Evolutionary conservation across 129 eudicot species (phyloP).

Genomic region (Ambrosia trifida): DNA sequence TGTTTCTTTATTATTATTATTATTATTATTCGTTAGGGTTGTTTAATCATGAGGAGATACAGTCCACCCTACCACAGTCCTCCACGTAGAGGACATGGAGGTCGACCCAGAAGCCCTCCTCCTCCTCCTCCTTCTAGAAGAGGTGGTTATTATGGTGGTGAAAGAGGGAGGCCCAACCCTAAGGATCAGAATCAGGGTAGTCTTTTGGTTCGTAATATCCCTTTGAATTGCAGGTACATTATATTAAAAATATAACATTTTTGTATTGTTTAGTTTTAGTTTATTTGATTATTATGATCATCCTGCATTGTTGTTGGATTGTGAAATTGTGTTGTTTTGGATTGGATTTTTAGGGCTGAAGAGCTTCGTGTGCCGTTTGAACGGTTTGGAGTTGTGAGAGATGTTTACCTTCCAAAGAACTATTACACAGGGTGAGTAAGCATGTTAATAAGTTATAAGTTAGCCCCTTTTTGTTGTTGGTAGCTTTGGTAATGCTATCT

Average conservation of each 20-base stretch:
- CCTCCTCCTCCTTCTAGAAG: constrained; percentile 73
- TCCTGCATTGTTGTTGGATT: constrained; percentile 1
- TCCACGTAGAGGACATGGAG: constrained; percentile 64
- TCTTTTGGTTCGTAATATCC: constrained; percentile 71
- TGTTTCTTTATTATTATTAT: no score
- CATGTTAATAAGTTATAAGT: no score
- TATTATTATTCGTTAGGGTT: no score
- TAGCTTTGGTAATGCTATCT: no score
- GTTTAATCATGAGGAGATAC: constrained; percentile 49
- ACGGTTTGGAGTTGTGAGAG: constrained; percentile 69
- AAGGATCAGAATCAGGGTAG: constrained; percentile 64
- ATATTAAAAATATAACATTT: no score
- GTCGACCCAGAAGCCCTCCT: constrained; percentile 65
- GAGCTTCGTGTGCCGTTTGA: constrained; percentile 83
- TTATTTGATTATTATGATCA: background rate
- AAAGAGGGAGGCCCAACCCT: constrained; percentile 48
- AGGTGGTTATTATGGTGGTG: constrained; percentile 43
- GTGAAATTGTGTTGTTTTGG: background rate
- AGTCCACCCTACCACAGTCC: constrained; percentile 69
- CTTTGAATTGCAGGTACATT: constrained; percentile 56
- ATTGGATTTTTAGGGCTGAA: constrained; percentile 49
- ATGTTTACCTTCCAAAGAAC: constrained; percentile 70
- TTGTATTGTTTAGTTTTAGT: background rate
- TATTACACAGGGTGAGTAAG: constrained; percentile 66
- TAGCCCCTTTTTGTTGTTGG: no score